Conservation (phyloP, 1,284 basidiomycete genomes). For the Ustilago xerochloae region DNA sequence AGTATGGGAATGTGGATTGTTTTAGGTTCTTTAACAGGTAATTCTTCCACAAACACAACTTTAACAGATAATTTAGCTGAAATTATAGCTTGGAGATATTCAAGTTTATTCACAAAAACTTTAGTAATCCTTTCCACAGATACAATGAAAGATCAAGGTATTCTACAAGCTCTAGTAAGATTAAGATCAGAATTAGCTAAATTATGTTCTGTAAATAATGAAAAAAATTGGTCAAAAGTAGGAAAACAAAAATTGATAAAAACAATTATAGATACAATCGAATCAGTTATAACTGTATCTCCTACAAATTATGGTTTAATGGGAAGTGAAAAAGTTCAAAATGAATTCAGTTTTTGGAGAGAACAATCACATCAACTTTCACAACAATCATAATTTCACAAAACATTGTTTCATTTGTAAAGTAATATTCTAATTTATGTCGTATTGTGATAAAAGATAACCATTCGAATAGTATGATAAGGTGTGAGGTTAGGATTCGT, state of each 20-base stretch:
- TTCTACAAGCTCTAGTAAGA: slow-evolving; percentile 11
- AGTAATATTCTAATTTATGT: not conserved
- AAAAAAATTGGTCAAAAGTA: not conserved
- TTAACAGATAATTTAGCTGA: not conserved
- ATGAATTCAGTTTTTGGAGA: slow-evolving; percentile 48
- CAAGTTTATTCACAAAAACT: slow-evolving; percentile 30
- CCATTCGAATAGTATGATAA: not conserved
- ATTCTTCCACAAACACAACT: not conserved
- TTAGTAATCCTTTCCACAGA: slow-evolving; percentile 16
- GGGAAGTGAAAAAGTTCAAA: slow-evolving; percentile 20
- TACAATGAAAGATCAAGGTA: slow-evolving; percentile 12
- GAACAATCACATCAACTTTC: slow-evolving; percentile 1
- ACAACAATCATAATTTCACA: not conserved
- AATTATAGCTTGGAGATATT: slow-evolving; percentile 25
- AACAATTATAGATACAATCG: not conserved
- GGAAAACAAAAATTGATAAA: not conserved
- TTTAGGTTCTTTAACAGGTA: slow-evolving; percentile 1
- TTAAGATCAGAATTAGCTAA: slow-evolving; percentile 18
- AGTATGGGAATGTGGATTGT: slow-evolving; percentile 3
- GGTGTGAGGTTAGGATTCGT: slow-evolving; percentile 13
- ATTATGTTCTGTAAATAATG: not conserved
- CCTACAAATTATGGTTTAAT: no score
- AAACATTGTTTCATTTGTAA: not conserved
- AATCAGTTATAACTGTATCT: not conserved
- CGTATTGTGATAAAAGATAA: not conserved